phyloP scores from a whole-genome alignment of 495 filamentous ascomycete species.

The Hyaloscypha finlandica region DNA sequence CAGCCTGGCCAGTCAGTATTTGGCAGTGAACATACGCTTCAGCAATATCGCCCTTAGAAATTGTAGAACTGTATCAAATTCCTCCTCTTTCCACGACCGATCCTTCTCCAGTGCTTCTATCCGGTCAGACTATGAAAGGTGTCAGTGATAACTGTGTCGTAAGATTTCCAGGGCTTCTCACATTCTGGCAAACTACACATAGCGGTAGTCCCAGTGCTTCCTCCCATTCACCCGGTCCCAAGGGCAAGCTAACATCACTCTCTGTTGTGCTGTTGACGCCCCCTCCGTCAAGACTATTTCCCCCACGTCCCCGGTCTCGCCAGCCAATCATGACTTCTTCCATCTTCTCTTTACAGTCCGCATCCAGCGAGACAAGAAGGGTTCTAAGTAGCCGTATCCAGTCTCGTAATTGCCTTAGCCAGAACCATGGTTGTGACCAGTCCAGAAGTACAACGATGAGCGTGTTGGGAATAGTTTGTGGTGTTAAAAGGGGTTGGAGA shows the following conservation, averaged over 20 bases:
- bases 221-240: slow-evolving; percentile 93
- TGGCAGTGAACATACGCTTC: slow-evolving; percentile 61
- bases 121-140: slow-evolving; percentile 68
- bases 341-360: slow-evolving; percentile 76
- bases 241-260: slow-evolving; percentile 68
- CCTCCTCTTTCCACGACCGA: slow-evolving; percentile 88
- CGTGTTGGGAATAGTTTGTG: slow-evolving; percentile 82
- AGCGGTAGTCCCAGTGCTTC: slow-evolving; percentile 86
- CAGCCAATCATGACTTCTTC: slow-evolving; percentile 75
- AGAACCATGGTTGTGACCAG: slow-evolving; percentile 91
- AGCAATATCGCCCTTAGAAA: slow-evolving; percentile 83
- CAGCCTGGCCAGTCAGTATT: slow-evolving; percentile 7
- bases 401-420: slow-evolving; percentile 82
- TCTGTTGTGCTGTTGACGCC: slow-evolving; percentile 44
- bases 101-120: slow-evolving; percentile 87
- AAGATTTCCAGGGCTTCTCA: slow-evolving; percentile 44
- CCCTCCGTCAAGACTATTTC: slow-evolving; percentile 48
- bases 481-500: slow-evolving; percentile 81
- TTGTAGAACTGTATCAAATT: slow-evolving; percentile 90
- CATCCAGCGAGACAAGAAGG: slow-evolving; percentile 71
- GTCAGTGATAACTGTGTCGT: slow-evolving; percentile 7
- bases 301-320: slow-evolving; percentile 58
- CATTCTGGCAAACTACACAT: slow-evolving; percentile 92
- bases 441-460: slow-evolving; percentile 86
- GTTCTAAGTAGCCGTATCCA: slow-evolving; percentile 83